Base-by-base conservation (phyloP, 176 grass and related monocot species). In the Oryza punctata region DNA sequence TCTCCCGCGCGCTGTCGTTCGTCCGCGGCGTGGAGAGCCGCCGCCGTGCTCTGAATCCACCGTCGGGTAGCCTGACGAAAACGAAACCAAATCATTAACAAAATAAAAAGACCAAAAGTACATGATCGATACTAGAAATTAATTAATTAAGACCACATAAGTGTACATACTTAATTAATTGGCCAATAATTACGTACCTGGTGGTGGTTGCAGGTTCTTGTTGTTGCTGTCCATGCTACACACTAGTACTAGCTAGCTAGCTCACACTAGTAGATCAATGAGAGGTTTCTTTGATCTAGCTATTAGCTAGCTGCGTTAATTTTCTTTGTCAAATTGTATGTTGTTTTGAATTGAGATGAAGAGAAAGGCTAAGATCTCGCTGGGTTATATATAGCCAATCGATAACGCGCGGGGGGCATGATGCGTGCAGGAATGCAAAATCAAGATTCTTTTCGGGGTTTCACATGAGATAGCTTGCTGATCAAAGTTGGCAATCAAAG, bases 31-130 rank as follows among this genome's bases (percentile, higher is more conserved):
- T 5, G 75, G 28, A n/a, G 83, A 63, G 5, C 11, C 12, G 7
- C 66, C 13, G 3, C 76, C 23, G 4, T 71, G 14, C 67, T 65
- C 67, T 33, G 76, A 52, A 65, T 41, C 68, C 69, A 54, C 59
- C 54, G 54, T 72, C 29, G 76, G 76, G 59, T 80, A 80, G 69
- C 68, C 84, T 86, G 61, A n/a, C 14, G 2, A 68, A 63, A 78
- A 6, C 41, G 15, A 52, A 52, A 52, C 10, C 13, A 79, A 7
- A 44, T 72, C 47, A 72, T 18, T 3, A 5, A 65, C 33, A 19
- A 76, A 0, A 16, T 9, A 45, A 14, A 41, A 40, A 10, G 8
- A 38, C 6, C 2, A 41, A 41, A 10, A 76, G 23, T 21, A n/a
- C n/a, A 11, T 61, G 23, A 44, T 7, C 11, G 76, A 44, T 41